Evolutionary conservation across 2,329 filamentous ascomycete genomes (phyloP).

Genomic region (Verticillium klebahnii): DNA sequence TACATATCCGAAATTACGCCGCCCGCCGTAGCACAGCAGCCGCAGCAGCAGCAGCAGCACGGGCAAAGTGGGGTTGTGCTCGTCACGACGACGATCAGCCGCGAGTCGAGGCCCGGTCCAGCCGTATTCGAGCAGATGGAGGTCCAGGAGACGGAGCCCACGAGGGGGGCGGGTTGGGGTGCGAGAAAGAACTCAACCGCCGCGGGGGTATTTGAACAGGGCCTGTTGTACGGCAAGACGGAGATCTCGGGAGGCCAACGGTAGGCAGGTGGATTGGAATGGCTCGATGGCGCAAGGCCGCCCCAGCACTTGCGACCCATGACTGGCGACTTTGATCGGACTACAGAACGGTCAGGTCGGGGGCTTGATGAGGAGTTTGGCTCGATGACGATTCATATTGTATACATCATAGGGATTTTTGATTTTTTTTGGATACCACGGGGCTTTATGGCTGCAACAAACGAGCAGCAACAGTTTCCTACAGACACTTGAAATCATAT

Average conservation of each 20-base stretch:
- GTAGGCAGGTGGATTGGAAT: not conserved
- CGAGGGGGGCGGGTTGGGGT: not conserved
- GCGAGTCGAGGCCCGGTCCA: constrained; percentile 22
- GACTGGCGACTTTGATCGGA: not conserved
- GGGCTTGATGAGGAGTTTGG: not conserved
- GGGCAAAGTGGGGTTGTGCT: constrained; percentile 18
- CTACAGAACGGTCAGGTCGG: not conserved
- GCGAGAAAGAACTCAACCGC: not conserved
- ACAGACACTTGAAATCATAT: not conserved
- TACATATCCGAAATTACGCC: not conserved
- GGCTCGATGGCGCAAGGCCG: not conserved
- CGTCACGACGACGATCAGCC: constrained; percentile 32
- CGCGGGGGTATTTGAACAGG: not conserved
- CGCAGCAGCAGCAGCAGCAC: not conserved
- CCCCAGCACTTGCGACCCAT: not conserved
- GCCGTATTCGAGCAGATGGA: constrained; percentile 3
- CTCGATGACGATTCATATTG: not conserved
- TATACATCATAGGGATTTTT: not conserved
- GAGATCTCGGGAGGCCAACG: not conserved
- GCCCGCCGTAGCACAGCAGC: not conserved
- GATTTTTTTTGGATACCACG: not conserved
- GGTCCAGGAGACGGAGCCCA: constrained; percentile 3
- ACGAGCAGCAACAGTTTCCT: not conserved
- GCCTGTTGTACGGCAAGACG: not conserved
- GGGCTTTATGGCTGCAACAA: not conserved